Evolutionary conservation across 2,329 filamentous ascomycete genomes (phyloP).

Genomic region (Aspergillus costaricaensis): DNA sequence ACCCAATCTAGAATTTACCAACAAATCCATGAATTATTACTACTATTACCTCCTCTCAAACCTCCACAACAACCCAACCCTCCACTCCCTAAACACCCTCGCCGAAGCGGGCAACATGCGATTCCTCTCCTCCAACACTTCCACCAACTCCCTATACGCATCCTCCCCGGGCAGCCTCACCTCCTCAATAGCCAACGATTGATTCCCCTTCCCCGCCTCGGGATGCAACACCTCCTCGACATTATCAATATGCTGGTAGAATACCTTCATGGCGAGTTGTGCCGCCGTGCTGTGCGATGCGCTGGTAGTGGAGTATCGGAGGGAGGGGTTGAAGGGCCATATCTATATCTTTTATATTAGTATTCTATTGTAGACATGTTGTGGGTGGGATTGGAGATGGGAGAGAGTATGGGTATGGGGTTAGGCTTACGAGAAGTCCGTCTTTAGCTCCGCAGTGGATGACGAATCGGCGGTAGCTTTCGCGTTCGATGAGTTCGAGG

Average conservation of each 20-base stretch:
- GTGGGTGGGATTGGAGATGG: not conserved
- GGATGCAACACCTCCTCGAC: conserved; percentile 39
- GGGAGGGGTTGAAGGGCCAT: conserved; percentile 63
- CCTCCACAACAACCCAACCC: conserved; percentile 54
- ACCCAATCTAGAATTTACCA: too few species aligned
- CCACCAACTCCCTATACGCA: conserved; percentile 37
- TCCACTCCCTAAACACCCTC: conserved; percentile 56
- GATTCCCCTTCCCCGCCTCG: conserved; percentile 39
- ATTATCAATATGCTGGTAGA: conserved; percentile 49
- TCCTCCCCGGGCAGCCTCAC: conserved; percentile 43
- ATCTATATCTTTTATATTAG: conserved; percentile 35
- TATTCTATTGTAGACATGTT: too few species aligned
- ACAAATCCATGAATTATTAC: too few species aligned
- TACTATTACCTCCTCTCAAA: conserved; percentile 32
- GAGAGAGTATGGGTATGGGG: too few species aligned
- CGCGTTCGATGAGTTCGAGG: conserved; percentile 57
- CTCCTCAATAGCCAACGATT: conserved; percentile 52
- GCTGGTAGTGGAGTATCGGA: conserved; percentile 56
- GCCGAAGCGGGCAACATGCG: conserved; percentile 52
- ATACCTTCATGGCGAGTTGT: conserved; percentile 58
- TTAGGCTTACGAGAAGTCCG: conserved; percentile 40
- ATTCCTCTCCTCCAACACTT: conserved; percentile 44
- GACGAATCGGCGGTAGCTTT: conserved; percentile 58
- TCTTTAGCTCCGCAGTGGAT: conserved; percentile 42
- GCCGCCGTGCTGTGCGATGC: conserved; percentile 33